Evolutionary conservation across 768 basidiomycete species (phyloP).

Genomic region (Tylopilus sp.): DNA sequence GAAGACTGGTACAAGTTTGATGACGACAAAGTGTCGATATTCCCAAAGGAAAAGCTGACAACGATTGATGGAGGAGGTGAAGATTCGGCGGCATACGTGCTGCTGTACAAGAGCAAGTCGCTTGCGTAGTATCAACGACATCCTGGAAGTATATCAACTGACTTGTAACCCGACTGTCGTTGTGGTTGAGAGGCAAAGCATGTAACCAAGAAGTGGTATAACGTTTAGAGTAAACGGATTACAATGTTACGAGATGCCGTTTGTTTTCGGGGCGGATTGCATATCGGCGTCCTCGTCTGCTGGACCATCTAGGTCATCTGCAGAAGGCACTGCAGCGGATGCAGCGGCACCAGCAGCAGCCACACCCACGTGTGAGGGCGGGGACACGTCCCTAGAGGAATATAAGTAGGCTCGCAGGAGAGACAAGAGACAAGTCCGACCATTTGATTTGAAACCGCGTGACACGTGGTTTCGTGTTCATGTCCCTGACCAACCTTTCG

Average conservation of each 20-base stretch:
- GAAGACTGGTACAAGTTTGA: conserved; percentile 97
- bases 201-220: conserved; percentile 13
- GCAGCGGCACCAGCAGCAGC: conserved; percentile 59
- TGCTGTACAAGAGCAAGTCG: conserved; percentile 73
- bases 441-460: conserved; percentile 91
- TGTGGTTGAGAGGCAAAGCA: background rate
- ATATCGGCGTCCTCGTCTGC: conserved; percentile 31
- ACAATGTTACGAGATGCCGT: conserved; percentile 20
- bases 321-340: conserved; percentile 72
- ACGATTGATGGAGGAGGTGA: conserved; percentile 90
- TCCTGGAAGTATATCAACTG: conserved; percentile 14
- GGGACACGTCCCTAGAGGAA: conserved; percentile 56
- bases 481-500: conserved; percentile 79
- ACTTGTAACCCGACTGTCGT: conserved; percentile 10
- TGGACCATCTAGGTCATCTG: conserved; percentile 56
- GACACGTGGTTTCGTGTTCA: conserved; percentile 89
- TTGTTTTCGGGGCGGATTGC: conserved; percentile 18
- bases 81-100: conserved; percentile 85
- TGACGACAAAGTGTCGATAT: conserved; percentile 88
- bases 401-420: background rate
- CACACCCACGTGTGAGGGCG: conserved; percentile 40
- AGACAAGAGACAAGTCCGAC: conserved; percentile 37
- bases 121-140: conserved; percentile 27
- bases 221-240: conserved; percentile 7
- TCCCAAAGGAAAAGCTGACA: conserved; percentile 79